These are phyloP conservation scores for Platismatia glauca DNA, from an alignment of 495 filamentous ascomycete species.

Conservation along the genomic window DNA sequence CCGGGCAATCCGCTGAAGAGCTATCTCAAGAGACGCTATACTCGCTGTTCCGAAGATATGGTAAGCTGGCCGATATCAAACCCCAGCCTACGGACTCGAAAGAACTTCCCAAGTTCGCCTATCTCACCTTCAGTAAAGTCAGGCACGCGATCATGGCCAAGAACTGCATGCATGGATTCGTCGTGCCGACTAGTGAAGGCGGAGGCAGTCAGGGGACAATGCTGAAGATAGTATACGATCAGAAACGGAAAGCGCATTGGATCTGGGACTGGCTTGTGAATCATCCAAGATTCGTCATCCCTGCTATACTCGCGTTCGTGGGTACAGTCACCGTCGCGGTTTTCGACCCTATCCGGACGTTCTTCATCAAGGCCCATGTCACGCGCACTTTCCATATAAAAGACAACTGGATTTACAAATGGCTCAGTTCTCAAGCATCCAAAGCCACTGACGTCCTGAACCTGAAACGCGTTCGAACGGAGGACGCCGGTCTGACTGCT, in stretches of 20 bases:
- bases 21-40: conserved; percentile 84
- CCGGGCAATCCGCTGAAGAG: conserved; percentile 58
- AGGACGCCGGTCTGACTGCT: conserved; percentile 63
- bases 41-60: conserved; percentile 79
- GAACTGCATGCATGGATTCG: conserved; percentile 87
- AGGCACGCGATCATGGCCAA: conserved; percentile 75
- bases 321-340: conserved; percentile 81
- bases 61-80: conserved; percentile 74
- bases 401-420: conserved; percentile 61
- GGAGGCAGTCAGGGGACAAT: conserved; percentile 67
- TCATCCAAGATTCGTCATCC: conserved; percentile 84
- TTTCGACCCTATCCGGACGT: conserved; percentile 87
- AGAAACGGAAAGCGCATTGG: conserved; percentile 62
- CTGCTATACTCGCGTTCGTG: conserved; percentile 65
- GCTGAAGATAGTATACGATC: conserved; percentile 73
- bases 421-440: conserved; percentile 71
- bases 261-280: conserved; percentile 82
- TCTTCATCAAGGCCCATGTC: conserved; percentile 82
- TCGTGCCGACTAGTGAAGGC: conserved; percentile 49
- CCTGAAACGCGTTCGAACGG: conserved; percentile 43
- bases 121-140: conserved; percentile 60
- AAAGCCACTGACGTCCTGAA: conserved; percentile 52
- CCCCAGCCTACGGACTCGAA: conserved; percentile 77
- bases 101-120: conserved; percentile 66
- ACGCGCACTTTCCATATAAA: conserved; percentile 64